Evolutionary conservation across 805 yeast species (phyloP).

Genomic region (Saccharomyces cerevisiae): DNA sequence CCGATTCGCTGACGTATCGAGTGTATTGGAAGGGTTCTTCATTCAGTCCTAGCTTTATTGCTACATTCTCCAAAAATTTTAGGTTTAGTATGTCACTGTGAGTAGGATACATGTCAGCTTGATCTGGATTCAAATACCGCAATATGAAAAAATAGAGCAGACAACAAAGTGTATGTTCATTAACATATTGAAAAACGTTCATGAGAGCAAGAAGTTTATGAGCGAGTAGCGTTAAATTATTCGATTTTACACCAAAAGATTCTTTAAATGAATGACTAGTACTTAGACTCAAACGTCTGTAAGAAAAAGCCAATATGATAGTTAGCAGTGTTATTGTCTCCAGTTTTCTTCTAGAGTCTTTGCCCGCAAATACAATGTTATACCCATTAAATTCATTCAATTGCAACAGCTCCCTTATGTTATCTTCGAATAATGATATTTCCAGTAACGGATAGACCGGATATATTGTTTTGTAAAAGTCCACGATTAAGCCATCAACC

Average conservation of each 20-base stretch:
- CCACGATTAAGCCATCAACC: background rate
- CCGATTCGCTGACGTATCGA: constrained; percentile 1
- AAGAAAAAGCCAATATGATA: constrained; percentile 6
- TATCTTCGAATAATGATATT: constrained; percentile 4
- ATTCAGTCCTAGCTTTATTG: constrained; percentile 7
- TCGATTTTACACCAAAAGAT: background rate
- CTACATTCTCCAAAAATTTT: constrained; percentile 4
- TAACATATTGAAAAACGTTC: constrained; percentile 8
- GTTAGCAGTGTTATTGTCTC: constrained; percentile 8
- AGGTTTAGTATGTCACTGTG: constrained; percentile 4
- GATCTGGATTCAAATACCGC: constrained; percentile 7
- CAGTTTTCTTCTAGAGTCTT: constrained; percentile 8
- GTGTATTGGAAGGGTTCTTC: constrained; percentile 7
- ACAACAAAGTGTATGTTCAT: constrained; percentile 8
- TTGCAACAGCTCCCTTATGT: background rate
- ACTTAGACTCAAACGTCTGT: background rate
- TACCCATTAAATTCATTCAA: background rate
- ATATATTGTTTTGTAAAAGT: constrained; percentile 4
- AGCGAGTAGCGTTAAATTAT: background rate
- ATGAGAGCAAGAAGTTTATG: constrained; percentile 6
- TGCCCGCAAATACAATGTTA: constrained; percentile 5
- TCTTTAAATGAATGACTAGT: background rate
- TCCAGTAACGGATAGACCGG: constrained; percentile 8
- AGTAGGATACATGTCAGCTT: constrained; percentile 4
- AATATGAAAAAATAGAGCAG: constrained; percentile 5